These are phyloP conservation scores for Rhizopus arrhizus DNA, from an alignment of 371 early-diverging fungal genomes.

Conservation along the genomic window DNA sequence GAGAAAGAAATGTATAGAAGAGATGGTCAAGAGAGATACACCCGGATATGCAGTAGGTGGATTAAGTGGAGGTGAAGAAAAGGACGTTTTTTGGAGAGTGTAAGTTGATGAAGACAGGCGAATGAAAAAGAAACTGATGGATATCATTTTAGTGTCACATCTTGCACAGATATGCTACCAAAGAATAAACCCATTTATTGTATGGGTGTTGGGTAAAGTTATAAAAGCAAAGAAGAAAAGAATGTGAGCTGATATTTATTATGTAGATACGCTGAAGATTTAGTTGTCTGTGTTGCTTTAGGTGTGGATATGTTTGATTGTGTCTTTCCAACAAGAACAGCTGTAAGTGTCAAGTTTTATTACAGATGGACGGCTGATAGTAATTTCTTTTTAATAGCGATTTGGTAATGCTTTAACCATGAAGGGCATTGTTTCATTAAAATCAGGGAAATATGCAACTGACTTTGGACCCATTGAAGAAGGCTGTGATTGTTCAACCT, in stretches of 20 bases:
- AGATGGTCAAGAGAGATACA: conserved; percentile 86
- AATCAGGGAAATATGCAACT: conserved; percentile 60
- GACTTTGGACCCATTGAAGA: conserved; percentile 82
- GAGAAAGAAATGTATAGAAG: conserved; percentile 78
- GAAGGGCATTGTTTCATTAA: conserved; percentile 74
- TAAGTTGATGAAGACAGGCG: conserved; percentile 24
- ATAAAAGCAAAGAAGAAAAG: neutral
- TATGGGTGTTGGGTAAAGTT: conserved; percentile 92
- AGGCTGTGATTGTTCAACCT: conserved; percentile 87
- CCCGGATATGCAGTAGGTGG: conserved; percentile 97
- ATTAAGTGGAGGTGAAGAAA: conserved; percentile 94
- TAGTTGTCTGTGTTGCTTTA: conserved; percentile 91
- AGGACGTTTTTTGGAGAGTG: conserved; percentile 90
- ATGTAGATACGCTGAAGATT: conserved; percentile 89
- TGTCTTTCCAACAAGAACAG: conserved; percentile 96
- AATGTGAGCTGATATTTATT: conserved; percentile 14
- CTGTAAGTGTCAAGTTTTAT: conserved; percentile 52
- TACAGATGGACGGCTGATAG: neutral
- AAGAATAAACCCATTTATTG: conserved; percentile 90
- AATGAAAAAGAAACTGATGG: neutral
- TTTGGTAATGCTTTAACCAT: conserved; percentile 91
- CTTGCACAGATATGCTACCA: conserved; percentile 86
- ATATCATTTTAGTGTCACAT: conserved; percentile 58
- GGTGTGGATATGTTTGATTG: conserved; percentile 98
- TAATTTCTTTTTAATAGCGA: conserved; percentile 50